Conservation (phyloP, 768 basidiomycete species). For the Mycena epipterygia region DNA sequence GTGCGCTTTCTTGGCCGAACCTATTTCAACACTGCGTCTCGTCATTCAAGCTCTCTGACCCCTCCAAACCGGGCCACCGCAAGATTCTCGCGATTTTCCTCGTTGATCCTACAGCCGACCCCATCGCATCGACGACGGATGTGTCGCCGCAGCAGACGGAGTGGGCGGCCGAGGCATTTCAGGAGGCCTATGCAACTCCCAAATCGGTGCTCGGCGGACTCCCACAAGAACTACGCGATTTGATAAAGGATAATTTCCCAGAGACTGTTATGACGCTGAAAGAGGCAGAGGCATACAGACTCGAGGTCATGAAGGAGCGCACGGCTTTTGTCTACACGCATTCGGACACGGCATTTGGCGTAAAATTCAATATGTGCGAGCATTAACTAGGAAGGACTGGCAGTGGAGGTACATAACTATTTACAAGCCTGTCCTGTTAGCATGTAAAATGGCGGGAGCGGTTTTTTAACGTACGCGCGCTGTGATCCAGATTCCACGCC, state of each 20-base stretch:
- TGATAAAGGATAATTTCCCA: conserved; percentile 5
- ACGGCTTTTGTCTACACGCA: conserved; percentile 18
- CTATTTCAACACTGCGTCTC: conserved; percentile 52
- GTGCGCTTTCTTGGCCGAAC: conserved; percentile 53
- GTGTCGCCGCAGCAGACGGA: conserved; percentile 49
- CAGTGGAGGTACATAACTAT: too few species aligned
- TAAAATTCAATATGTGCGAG: conserved; percentile 34
- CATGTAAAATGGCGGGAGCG: too few species aligned
- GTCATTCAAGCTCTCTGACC: conserved; percentile 50
- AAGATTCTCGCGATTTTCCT: conserved; percentile 56
- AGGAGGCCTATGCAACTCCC: not conserved
- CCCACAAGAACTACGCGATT: conserved; percentile 25
- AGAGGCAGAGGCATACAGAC: conserved; percentile 30
- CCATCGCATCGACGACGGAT: conserved; percentile 44
- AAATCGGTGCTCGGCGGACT: not conserved
- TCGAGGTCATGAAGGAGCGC: conserved; percentile 39
- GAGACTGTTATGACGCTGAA: conserved; percentile 11
- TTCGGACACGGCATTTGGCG: not conserved
- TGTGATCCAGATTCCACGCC: too few species aligned
- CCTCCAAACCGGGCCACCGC: conserved; percentile 51
- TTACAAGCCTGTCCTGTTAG: too few species aligned
- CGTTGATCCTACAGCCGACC: conserved; percentile 47
- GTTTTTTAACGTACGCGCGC: too few species aligned
- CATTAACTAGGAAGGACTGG: too few species aligned
- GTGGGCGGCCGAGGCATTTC: conserved; percentile 41